phyloP scores from a whole-genome alignment of 169 alveolate species.

The Plasmodium gallinaceum region DNA sequence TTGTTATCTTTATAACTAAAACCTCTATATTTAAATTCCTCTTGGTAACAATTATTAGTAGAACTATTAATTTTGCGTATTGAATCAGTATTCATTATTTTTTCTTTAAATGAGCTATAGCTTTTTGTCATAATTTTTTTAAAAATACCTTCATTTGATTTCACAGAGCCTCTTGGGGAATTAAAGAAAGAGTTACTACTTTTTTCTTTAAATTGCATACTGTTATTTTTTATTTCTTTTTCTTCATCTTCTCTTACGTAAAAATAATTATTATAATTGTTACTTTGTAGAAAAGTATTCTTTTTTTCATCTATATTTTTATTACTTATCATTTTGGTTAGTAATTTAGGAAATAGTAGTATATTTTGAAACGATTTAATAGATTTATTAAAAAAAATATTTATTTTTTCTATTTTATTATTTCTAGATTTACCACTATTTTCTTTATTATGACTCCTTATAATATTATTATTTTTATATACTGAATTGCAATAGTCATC shows the following conservation, averaged over 20 bases:
- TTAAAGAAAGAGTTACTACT: no score
- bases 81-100: constrained; percentile 14
- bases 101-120: constrained; percentile 52
- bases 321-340: constrained; percentile 7
- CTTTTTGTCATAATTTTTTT: constrained; percentile 64
- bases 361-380: constrained; percentile 58
- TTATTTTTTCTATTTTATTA: background rate
- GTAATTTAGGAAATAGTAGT: constrained; percentile 23
- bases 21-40: background rate
- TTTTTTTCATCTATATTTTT: background rate
- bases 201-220: no score
- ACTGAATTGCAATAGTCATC: background rate
- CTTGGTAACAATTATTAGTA: background rate
- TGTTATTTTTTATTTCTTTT: background rate
- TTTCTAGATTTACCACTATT: background rate
- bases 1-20: background rate
- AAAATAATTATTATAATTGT: no score
- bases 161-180: background rate
- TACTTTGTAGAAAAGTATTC: background rate
- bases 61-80: background rate
- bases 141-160: constrained; percentile 17
- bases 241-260: background rate
- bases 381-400: constrained; percentile 29
- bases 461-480: background rate
- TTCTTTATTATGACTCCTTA: background rate